These are phyloP conservation scores for Tetrapisispora pingtungensis DNA, from an alignment of 805 yeast species.

Conservation along the genomic window DNA sequence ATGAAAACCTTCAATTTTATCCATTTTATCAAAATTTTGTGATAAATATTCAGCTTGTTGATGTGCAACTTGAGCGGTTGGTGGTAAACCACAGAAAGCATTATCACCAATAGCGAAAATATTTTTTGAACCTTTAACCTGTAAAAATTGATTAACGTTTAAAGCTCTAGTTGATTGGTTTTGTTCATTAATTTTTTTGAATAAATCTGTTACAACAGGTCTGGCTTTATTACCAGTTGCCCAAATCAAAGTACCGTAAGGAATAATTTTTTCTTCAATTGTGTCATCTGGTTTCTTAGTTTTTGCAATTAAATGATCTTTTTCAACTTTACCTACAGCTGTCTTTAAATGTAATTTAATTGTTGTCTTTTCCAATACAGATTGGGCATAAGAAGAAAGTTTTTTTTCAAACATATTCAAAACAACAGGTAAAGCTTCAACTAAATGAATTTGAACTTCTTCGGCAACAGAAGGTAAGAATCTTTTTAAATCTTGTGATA, in stretches of 20 bases:
- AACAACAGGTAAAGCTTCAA: slow-evolving; percentile 87
- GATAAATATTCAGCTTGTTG: slow-evolving; percentile 85
- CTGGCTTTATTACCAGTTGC: slow-evolving; percentile 94
- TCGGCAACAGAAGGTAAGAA: slow-evolving; percentile 81
- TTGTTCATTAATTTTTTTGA: slow-evolving; percentile 67
- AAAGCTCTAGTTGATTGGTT: slow-evolving; percentile 79
- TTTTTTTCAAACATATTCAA: slow-evolving; percentile 43
- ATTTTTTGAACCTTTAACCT: slow-evolving; percentile 73
- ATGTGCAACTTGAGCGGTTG: slow-evolving; percentile 95
- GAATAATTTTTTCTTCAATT: slow-evolving; percentile 46
- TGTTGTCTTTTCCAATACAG: slow-evolving; percentile 37
- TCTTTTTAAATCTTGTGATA: slow-evolving; percentile 78
- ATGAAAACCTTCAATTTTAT: slow-evolving; percentile 32
- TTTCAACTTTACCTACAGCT: slow-evolving; percentile 81
- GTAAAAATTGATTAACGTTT: slow-evolving; percentile 65
- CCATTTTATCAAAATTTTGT: slow-evolving; percentile 51
- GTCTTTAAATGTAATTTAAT: slow-evolving; percentile 75
- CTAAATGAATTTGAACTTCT: slow-evolving; percentile 75
- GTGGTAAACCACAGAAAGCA: slow-evolving; percentile 79
- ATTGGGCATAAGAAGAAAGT: slow-evolving; percentile 36
- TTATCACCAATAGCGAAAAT: slow-evolving; percentile 91
- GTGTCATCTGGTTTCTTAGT: slow-evolving; percentile 66
- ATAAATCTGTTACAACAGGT: slow-evolving; percentile 55
- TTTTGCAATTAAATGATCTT: slow-evolving; percentile 58
- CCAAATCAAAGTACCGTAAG: slow-evolving; percentile 92